Percentiles rank a stretch among this genome's conserved stretches.
These are phyloP conservation scores for Pythium biforme DNA, from an alignment of 352 stramenopile species.

Conservation along the genomic window DNA sequence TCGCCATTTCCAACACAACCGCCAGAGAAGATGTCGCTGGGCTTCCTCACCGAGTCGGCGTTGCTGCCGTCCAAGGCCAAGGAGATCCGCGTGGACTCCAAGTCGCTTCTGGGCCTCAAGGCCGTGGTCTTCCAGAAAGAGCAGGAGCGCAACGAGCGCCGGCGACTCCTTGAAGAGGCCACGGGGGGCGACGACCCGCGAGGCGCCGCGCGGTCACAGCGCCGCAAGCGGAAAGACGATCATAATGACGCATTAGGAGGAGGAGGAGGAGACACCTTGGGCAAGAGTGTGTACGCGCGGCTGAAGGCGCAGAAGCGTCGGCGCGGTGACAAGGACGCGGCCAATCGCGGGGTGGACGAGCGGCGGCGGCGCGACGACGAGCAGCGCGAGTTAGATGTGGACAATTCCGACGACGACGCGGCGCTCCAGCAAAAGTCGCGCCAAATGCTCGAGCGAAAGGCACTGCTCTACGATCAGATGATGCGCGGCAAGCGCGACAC, in stretches of 20 bases:
- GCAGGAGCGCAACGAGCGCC: slow-evolving; percentile 63
- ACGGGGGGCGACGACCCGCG: slow-evolving; percentile 17
- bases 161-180: slow-evolving; percentile 30
- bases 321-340: slow-evolving; percentile 12
- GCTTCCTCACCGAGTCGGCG: slow-evolving; percentile 91
- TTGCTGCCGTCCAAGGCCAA: slow-evolving; percentile 91
- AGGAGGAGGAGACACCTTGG: not conserved
- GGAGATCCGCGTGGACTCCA: slow-evolving; percentile 82
- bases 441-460: slow-evolving; percentile 66
- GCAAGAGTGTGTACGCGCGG: slow-evolving; percentile 40
- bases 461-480: slow-evolving; percentile 77
- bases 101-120: slow-evolving; percentile 83
- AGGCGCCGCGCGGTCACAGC: not conserved
- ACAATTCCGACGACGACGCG: slow-evolving; percentile 61
- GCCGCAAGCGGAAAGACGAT: slow-evolving; percentile 13
- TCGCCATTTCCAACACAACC: not conserved
- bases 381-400: slow-evolving; percentile 35
- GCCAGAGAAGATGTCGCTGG: slow-evolving; percentile 70
- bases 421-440: slow-evolving; percentile 57
- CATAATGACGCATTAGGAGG: slow-evolving; percentile 10
- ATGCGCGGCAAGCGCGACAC: slow-evolving; percentile 29
- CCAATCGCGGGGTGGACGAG: slow-evolving; percentile 66
- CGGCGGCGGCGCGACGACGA: slow-evolving; percentile 55
- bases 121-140: slow-evolving; percentile 83
- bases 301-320: slow-evolving; percentile 39